Evolutionary conservation across 129 eudicot species (phyloP), one percentile per base, ranked within the genome.

Genomic region (Saposhnikovia divaricata): DNA sequence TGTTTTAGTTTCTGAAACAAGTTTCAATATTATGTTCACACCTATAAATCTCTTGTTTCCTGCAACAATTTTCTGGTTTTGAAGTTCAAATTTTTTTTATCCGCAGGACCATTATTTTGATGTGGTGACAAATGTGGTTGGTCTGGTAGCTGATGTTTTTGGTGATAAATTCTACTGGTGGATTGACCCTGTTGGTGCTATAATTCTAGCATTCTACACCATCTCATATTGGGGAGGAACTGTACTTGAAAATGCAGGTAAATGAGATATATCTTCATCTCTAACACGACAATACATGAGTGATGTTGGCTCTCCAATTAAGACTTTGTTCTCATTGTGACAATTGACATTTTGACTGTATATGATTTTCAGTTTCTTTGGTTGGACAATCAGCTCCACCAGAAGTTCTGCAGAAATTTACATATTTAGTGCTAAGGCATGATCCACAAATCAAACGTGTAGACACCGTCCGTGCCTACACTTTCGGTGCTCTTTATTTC

Each of bases 141-240:
- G 95, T 34, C 85, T 90, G 77, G 80, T 90, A 61, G 95, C 95
- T 70, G 95, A 92, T 50, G 83, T 90, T 73, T 89, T 90, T 81
- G 95, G 92, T 18, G 95, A 90, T 40, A 82, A 77, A 37, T 90
- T 86, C 75, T 90, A 86, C 34, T 90, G 95, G 95, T 90, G 95
- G 95, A 90, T 90, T 77, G 95, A 90, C 82, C 95, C 95, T 63
- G 86, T 71, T 85, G 95, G 95, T 69, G 95, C 95, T 50, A 81
- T 90, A 81, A 16, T 79, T 86, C 90, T 90, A 34, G 95, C 95
- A 37, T 76, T 90, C 40, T 90, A 90, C 84, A 90, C 95, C 2
- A 90, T 90, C 46, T 80, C 81, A 44, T 88, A 90, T 75, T 90
- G 95, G 95, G 86, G 92, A 2, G 95, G 89, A 86, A 90, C 95